Evolutionary conservation across 2,329 filamentous ascomycete species (phyloP), one percentile per base, ranked within the genome.

Genomic region (Scolecobasidium constrictum): DNA sequence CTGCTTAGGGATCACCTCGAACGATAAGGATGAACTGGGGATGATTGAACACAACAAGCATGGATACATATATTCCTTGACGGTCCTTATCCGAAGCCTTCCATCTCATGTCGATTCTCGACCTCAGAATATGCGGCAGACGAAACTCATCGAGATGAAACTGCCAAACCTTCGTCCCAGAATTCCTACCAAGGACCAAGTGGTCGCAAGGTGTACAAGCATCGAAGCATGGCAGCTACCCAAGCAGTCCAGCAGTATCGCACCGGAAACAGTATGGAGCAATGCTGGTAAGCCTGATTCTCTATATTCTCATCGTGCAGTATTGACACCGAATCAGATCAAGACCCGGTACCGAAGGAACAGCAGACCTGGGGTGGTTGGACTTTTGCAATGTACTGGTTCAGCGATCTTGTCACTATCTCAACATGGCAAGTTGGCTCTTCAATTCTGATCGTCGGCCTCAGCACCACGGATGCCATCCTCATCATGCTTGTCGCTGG

Each of bases 361-460:
- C 4, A 36, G 3, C 26, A 31, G 16, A 42, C 23, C 5, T 45
- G 43, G 43, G 18, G n/a, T 7, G 28, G 17, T 13, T 12, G 16
- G 9, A 40, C 42, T 7, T 44, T 21, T 15, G 15, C 20, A 11
- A 19, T 31, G 12, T 43, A 43, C 19, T 45, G 42, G 42, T 31
- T 34, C 12, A 20, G 21, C 17, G 42, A 45, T 31, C 5, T 35
- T 5, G 20, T 69, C 50, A 67, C 64, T 42, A 62, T 63, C 21
- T 63, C 67, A 48, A 56, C 58, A 35, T 71, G 67, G 66, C 57
- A 61, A 49, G 61, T 59, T n/a, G 63, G 65, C 4, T 59, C 64
- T 4, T 58, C 63, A 13, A 68, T 70, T 46, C 61, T 70, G 36
- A 62, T 65, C 11, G 55, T 65, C 4, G 67, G 67, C 6, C 54